A percentile compares a stretch with the other conserved stretches of the same genome.
Evolutionary conservation across 2,329 filamentous ascomycete species (phyloP).

Genomic region (Penicillium frequentans): DNA sequence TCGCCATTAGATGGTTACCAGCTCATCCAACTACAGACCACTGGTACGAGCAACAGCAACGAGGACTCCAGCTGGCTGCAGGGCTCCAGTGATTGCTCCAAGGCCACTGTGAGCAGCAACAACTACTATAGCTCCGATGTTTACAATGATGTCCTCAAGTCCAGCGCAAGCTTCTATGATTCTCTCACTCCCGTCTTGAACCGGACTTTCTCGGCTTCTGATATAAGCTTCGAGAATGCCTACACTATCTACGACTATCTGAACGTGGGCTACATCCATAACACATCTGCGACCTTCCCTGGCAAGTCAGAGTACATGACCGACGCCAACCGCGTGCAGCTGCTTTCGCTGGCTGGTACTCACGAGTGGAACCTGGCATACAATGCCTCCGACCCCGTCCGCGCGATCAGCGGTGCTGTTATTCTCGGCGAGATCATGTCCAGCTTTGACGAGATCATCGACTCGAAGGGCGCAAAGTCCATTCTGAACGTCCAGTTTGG

Average conservation of each 20-base stretch:
- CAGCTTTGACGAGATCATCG: constrained; percentile 43
- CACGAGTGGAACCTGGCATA: constrained; percentile 84
- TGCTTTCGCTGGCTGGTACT: constrained; percentile 71
- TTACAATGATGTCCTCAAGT: constrained; percentile 50
- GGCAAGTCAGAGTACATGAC: constrained; percentile 58
- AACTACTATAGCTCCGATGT: constrained; percentile 55
- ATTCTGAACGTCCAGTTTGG: constrained; percentile 59
- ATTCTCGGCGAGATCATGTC: constrained; percentile 64
- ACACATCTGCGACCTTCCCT: constrained; percentile 34
- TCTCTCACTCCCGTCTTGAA: constrained; percentile 55
- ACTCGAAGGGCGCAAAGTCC: constrained; percentile 32
- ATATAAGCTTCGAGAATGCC: constrained; percentile 62
- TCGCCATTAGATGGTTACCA: constrained; percentile 79
- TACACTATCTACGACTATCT: constrained; percentile 66
- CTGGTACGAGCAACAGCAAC: constrained; percentile 60
- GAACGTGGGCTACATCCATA: constrained; percentile 64
- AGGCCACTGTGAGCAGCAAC: constrained; percentile 59
- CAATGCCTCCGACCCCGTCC: constrained; percentile 58
- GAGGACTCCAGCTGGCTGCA: constrained; percentile 61
- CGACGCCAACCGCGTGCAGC: constrained; percentile 57
- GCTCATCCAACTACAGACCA: constrained; percentile 70
- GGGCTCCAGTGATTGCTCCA: constrained; percentile 55
- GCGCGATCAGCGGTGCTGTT: constrained; percentile 58
- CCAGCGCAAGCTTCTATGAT: constrained; percentile 56
- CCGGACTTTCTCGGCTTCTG: constrained; percentile 47